Evolutionary conservation across 495 filamentous ascomycete genomes (phyloP).

Genomic region (Trichoderma virens): DNA sequence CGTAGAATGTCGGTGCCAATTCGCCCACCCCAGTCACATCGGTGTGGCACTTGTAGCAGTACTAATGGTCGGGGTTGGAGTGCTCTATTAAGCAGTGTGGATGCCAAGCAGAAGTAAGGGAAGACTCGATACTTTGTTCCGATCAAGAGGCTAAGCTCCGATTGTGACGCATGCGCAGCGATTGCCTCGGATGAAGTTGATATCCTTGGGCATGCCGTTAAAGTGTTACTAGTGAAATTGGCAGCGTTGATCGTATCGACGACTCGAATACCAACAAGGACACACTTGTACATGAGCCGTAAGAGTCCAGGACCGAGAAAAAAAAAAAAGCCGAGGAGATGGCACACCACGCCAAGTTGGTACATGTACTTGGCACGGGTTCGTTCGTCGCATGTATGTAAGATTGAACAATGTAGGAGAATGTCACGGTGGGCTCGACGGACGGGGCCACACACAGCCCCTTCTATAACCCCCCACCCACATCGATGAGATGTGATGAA

Average conservation of each 20-base stretch:
- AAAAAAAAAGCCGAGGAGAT: not conserved
- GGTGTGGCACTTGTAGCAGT: not conserved
- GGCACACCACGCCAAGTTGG: not conserved
- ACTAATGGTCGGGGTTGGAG: no score
- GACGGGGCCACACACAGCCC: conserved; percentile 1
- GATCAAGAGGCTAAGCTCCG: not conserved
- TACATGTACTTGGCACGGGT: not conserved
- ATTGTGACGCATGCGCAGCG: not conserved
- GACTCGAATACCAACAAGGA: not conserved
- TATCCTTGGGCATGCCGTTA: not conserved
- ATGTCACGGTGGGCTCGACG: conserved; percentile 1
- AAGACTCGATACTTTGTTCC: not conserved
- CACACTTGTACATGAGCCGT: not conserved
- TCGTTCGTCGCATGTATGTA: conserved; percentile 5
- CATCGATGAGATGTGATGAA: conserved; percentile 3
- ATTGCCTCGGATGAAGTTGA: not conserved
- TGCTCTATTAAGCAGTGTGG: not conserved
- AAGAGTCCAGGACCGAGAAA: not conserved
- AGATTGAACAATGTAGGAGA: conserved; percentile 8
- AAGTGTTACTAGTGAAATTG: not conserved
- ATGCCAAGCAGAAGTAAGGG: not conserved
- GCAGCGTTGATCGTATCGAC: not conserved
- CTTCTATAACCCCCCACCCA: conserved; percentile 2
- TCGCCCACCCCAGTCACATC: not conserved
- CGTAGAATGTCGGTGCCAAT: not conserved